Evolutionary conservation across 495 filamentous ascomycete genomes (phyloP).

Genomic region (Clohesyomyces aquaticus): DNA sequence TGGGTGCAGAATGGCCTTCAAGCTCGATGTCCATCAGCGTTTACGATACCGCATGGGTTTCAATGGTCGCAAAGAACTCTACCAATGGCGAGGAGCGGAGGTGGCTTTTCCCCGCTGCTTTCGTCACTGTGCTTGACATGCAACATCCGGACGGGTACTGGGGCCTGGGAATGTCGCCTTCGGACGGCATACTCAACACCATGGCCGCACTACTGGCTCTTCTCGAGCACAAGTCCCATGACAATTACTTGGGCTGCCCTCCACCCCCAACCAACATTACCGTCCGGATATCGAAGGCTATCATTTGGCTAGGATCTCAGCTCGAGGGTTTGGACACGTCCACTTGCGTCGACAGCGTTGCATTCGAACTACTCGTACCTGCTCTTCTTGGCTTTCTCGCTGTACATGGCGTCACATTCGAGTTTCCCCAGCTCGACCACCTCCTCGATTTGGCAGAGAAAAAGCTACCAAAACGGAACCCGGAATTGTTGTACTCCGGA

Average conservation of each 20-base stretch:
- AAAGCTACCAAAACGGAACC: conserved; percentile 44
- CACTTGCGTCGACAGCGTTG: conserved; percentile 48
- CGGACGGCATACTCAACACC: conserved; percentile 48
- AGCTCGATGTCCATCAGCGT: conserved; percentile 27
- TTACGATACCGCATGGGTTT: conserved; percentile 56
- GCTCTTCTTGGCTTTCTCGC: conserved; percentile 37
- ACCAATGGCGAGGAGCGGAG: not conserved
- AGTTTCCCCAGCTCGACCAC: conserved; percentile 33
- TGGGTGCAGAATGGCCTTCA: too few species aligned
- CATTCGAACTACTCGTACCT: conserved; percentile 50
- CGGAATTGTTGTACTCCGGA: conserved; percentile 41
- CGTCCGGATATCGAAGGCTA: conserved; percentile 7
- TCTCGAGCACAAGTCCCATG: conserved; percentile 20
- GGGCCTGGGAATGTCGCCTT: conserved; percentile 41
- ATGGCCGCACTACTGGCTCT: conserved; percentile 44
- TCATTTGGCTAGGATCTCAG: conserved; percentile 26
- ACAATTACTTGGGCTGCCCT: not conserved
- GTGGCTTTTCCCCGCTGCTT: conserved; percentile 41
- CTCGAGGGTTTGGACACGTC: conserved; percentile 43
- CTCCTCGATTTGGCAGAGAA: conserved; percentile 28
- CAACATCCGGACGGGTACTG: not conserved
- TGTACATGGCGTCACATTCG: conserved; percentile 30
- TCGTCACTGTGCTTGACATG: not conserved
- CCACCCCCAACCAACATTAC: not conserved
- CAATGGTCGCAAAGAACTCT: conserved; percentile 47